Evolutionary conservation across 495 filamentous ascomycete species (phyloP), one percentile per base, ranked within the genome.

Genomic region (Amniculicola lignicola): DNA sequence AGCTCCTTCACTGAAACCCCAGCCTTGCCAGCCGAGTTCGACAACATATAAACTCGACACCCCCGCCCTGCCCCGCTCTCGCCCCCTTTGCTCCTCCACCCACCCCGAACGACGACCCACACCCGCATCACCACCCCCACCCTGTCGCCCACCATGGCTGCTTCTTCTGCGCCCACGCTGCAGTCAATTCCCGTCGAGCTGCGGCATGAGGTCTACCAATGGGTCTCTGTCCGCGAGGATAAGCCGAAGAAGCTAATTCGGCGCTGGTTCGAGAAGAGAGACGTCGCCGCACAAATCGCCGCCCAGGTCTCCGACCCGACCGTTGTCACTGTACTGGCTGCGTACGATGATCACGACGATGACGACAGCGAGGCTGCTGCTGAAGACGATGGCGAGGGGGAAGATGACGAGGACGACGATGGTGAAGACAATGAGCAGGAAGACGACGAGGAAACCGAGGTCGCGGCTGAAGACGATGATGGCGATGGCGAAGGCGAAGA

Each of bases 221-320:
- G 23, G 16, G 36, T 47, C 21, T 40, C 51, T 22, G 37, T 33
- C 23, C 44, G 49, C 29, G 33, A 41, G 9, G 24, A 45, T 2
- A 16, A 24, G 29, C 43, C 61, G 1, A 51, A 59, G 38, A 52
- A 51, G 15, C 12, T 64, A n/a, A 23, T 64, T n/a, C 44, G 38
- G 16, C 18, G 41, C 29, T 64, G 61, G 61, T 64, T 64, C 31
- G 61, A 60, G 51, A 60, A 52, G 51, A 39, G 48, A 33, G 61
- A 64, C 19, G 15, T 59, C 23, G 19, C 22, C 22, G 55, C 50
- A 9, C 4, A 51, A 23, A 16, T 25, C 5, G 33, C 41, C n/a
- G 29, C n/a, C n/a, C n/a, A n/a, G n/a, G n/a, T n/a, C n/a, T n/a
- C n/a, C n/a, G n/a, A n/a, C n/a, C n/a, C n/a, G n/a, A n/a, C n/a